Conservation (phyloP, 169 alveolate genomes). For the Perkinsus olseni region DNA sequence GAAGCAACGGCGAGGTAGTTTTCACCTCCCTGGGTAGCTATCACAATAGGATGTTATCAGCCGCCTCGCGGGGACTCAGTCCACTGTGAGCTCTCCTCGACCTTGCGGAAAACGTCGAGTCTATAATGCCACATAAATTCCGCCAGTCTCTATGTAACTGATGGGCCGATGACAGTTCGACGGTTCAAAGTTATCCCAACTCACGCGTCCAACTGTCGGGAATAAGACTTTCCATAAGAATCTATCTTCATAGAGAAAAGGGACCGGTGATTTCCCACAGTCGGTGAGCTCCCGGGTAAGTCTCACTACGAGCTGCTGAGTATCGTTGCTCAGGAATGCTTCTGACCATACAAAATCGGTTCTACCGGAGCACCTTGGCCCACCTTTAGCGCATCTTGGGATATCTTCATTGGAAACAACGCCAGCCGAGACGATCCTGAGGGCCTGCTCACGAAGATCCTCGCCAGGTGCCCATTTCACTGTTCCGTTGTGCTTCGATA, state of each 20-base stretch:
- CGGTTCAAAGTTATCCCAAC: background rate
- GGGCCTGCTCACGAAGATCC: background rate
- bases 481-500: too few relatives aligned
- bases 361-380: too few relatives aligned
- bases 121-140: background rate
- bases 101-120: too few relatives aligned
- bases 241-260: background rate
- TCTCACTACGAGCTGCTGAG: background rate
- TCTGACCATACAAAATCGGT: too few relatives aligned
- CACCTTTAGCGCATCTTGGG: too few relatives aligned
- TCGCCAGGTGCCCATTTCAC: background rate
- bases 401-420: too few relatives aligned
- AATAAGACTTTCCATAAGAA: background rate
- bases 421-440: background rate
- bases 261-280: background rate
- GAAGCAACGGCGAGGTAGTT: background rate
- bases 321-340: background rate
- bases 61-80: background rate
- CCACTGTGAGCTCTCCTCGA: background rate
- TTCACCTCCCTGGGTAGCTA: background rate
- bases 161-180: background rate
- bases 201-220: background rate
- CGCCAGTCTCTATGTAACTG: background rate
- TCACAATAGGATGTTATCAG: background rate
- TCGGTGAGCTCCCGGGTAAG: background rate